Evolutionary conservation across 805 yeast genomes (phyloP).

Genomic region (Yamadazyma scolyti): DNA sequence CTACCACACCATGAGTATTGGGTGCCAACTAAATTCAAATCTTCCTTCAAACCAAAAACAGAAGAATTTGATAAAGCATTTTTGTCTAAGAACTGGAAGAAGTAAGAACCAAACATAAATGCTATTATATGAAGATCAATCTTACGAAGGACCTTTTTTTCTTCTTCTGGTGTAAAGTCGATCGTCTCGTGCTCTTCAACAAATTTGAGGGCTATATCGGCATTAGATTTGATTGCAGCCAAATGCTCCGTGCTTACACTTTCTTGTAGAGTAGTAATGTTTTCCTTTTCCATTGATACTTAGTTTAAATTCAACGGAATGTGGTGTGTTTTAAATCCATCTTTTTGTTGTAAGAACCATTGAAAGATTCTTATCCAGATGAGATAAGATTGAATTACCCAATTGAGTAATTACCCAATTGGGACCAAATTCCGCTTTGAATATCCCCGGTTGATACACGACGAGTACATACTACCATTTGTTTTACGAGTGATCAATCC

Average conservation of each 20-base stretch:
- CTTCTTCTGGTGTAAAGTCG: slow-evolving; percentile 7
- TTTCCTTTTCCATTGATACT: too few species aligned
- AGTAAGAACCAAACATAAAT: slow-evolving; percentile 3
- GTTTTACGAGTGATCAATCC: too few species aligned
- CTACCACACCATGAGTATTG: slow-evolving; percentile 37
- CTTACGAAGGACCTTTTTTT: slow-evolving; percentile 3
- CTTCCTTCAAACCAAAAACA: slow-evolving; percentile 30
- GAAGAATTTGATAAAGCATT: slow-evolving; percentile 16
- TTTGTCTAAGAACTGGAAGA: slow-evolving; percentile 10
- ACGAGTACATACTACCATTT: too few species aligned
- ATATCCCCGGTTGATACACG: too few species aligned
- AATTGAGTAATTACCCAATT: too few species aligned
- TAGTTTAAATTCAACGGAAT: too few species aligned
- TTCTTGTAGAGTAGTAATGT: background rate
- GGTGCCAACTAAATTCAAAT: slow-evolving; percentile 21
- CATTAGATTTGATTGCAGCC: slow-evolving; percentile 1
- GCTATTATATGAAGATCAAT: slow-evolving; percentile 4
- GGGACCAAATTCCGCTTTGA: too few species aligned
- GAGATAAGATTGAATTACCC: too few species aligned
- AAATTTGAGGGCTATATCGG: slow-evolving; percentile 4
- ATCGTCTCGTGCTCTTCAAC: slow-evolving; percentile 4
- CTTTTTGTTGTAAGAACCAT: too few species aligned
- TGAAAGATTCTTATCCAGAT: too few species aligned
- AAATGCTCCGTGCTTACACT: background rate
- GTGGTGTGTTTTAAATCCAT: too few species aligned